phyloP scores from a whole-genome alignment of 2,329 filamentous ascomycete species.

The Fusarium sp. region DNA sequence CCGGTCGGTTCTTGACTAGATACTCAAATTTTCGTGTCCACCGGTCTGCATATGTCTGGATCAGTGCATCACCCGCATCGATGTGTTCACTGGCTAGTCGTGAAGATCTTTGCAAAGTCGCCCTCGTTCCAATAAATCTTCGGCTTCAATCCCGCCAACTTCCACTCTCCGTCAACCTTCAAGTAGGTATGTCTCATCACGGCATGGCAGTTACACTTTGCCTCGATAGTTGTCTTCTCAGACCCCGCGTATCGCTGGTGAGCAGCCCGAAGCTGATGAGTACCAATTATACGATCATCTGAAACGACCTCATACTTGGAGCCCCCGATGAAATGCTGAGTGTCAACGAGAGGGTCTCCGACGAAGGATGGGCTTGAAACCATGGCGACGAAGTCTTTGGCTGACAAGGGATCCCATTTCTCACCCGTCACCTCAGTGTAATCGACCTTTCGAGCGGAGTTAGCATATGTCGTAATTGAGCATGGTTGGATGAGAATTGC shows the following conservation, averaged over 20 bases:
- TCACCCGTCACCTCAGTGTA: slow-evolving; percentile 1
- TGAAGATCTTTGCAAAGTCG: slow-evolving; percentile 15
- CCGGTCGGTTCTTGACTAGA: too few relatives aligned
- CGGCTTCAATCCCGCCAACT: slow-evolving; percentile 5
- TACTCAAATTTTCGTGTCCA: too few relatives aligned
- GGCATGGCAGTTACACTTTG: slow-evolving; percentile 4
- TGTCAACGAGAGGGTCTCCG: slow-evolving; percentile 4
- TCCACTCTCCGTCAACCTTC: slow-evolving; percentile 8
- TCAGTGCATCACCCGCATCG: not conserved
- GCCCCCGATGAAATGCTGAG: slow-evolving; percentile 15
- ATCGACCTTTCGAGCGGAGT: not conserved
- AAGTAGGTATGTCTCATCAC: slow-evolving; percentile 17
- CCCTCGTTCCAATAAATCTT: slow-evolving; percentile 13
- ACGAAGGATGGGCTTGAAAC: slow-evolving; percentile 1
- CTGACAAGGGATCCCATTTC: slow-evolving; percentile 8
- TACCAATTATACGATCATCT: not conserved
- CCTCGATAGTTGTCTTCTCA: slow-evolving; percentile 5
- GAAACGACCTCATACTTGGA: not conserved
- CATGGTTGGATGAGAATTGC: not conserved
- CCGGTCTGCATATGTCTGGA: too few relatives aligned
- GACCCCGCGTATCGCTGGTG: slow-evolving; percentile 9
- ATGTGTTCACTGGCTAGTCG: not conserved
- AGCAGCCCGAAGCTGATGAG: slow-evolving; percentile 11
- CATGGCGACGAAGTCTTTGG: slow-evolving; percentile 15
- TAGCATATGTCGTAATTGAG: not conserved